These are phyloP conservation scores for Sordariomycetes sp. DNA, from an alignment of 2,329 filamentous ascomycete species.

Conservation along the genomic window DNA sequence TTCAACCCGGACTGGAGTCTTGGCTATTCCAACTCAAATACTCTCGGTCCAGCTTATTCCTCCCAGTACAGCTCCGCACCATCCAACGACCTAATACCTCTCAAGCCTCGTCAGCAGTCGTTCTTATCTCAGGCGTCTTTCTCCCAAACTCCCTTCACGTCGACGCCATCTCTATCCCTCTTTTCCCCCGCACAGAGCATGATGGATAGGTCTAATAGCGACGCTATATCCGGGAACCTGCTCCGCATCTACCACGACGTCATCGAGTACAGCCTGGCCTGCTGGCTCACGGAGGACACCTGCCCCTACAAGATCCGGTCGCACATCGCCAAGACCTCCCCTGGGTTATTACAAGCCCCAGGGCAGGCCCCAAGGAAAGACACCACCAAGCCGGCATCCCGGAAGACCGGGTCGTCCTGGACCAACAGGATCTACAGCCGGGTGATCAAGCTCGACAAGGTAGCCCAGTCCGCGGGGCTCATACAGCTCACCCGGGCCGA, in stretches of 20 bases:
- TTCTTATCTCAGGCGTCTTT: no score
- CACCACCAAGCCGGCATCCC: conserved; percentile 13
- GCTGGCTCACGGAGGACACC: conserved; percentile 41
- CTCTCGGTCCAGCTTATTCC: background rate
- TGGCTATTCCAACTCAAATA: background rate
- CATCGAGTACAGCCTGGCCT: conserved; percentile 39
- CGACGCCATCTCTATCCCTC: conserved; percentile 6
- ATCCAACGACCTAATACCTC: background rate
- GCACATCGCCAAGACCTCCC: background rate
- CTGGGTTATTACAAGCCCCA: background rate
- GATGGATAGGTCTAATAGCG: conserved; percentile 16
- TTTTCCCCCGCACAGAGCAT: conserved; percentile 12
- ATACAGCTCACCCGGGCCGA: conserved; percentile 27
- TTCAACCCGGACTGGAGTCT: background rate
- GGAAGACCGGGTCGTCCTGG: conserved; percentile 15
- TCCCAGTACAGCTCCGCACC: background rate
- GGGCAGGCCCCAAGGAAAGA: conserved; percentile 19
- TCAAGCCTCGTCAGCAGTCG: background rate
- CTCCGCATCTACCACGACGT: conserved; percentile 42
- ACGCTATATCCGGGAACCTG: conserved; percentile 29
- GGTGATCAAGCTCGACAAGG: conserved; percentile 34
- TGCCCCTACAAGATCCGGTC: conserved; percentile 29
- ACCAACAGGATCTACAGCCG: conserved; percentile 38
- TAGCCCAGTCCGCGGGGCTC: conserved; percentile 26
- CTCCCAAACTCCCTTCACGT: background rate